A percentile compares a stretch with the other conserved stretches of the same genome.
These are phyloP conservation scores for Hyaloperonospora arabidopsidis DNA, from an alignment of 352 stramenopile genomes.

Conservation along the genomic window DNA sequence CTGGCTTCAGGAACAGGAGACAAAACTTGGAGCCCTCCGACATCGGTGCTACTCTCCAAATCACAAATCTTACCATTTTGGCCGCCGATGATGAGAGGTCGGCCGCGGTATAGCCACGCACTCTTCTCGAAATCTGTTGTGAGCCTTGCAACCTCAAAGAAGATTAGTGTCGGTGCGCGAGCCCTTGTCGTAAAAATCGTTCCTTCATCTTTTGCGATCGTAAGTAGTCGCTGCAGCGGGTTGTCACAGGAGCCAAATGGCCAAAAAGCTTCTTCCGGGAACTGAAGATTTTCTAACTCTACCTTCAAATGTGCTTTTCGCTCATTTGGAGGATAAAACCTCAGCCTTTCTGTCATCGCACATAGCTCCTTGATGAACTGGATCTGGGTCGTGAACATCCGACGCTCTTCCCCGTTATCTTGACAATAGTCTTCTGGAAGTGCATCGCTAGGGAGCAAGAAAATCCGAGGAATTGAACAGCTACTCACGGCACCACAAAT, in stretches of 20 bases:
- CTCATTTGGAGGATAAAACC: constrained; percentile 43
- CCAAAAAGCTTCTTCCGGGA: constrained; percentile 57
- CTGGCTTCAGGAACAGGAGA: constrained; percentile 10
- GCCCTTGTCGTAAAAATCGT: constrained; percentile 85
- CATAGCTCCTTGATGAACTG: constrained; percentile 68
- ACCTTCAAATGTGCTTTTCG: constrained; percentile 52
- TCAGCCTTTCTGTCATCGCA: constrained; percentile 65
- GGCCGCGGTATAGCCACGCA: constrained; percentile 46
- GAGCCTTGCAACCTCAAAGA: constrained; percentile 73
- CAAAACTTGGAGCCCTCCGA: constrained; percentile 13
- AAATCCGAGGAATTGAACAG: constrained; percentile 40
- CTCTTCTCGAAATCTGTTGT: constrained; percentile 32
- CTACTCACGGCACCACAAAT: constrained; percentile 51
- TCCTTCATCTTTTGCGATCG: constrained; percentile 57
- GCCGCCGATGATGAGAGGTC: constrained; percentile 33
- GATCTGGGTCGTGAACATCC: constrained; percentile 59
- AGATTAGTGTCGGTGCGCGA: constrained; percentile 70
- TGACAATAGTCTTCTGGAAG: constrained; percentile 29
- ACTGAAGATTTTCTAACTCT: constrained; percentile 49
- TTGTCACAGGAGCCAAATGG: constrained; percentile 62
- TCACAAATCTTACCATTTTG: constrained; percentile 24
- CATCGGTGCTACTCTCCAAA: constrained; percentile 16
- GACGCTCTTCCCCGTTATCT: constrained; percentile 26
- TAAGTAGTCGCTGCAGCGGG: constrained; percentile 52
- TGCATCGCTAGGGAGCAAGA: constrained; percentile 31